These are phyloP conservation scores for Rhododendron ferrugineum DNA, from an alignment of 148 eudicot species.

Conservation along the genomic window DNA sequence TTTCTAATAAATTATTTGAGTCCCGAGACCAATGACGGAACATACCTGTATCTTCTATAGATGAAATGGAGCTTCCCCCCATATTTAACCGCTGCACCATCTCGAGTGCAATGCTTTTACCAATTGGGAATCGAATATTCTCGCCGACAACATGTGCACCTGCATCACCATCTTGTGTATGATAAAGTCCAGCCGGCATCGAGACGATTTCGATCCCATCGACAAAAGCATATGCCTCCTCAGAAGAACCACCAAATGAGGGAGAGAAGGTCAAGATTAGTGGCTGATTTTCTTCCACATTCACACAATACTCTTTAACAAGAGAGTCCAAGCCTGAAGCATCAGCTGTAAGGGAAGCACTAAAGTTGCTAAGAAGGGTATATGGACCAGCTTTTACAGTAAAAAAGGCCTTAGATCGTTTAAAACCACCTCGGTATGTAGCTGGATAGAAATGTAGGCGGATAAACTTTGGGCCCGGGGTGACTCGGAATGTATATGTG, in stretches of 20 bases:
- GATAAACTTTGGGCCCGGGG: too few species aligned
- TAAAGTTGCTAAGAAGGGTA: background rate
- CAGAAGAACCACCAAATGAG: background rate
- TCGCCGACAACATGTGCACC: too few species aligned
- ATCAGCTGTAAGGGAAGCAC: background rate
- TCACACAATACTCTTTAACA: slow-evolving; percentile 19
- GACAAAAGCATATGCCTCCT: slow-evolving; percentile 29
- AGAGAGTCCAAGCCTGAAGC: background rate
- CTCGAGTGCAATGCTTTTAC: slow-evolving; percentile 29
- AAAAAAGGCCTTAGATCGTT: too few species aligned
- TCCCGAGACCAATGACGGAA: slow-evolving; percentile 25
- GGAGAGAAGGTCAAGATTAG: slow-evolving; percentile 30
- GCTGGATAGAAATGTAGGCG: too few species aligned
- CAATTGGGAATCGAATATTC: too few species aligned
- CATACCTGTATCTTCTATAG: slow-evolving; percentile 15
- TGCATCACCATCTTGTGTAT: too few species aligned
- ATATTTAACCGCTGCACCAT: slow-evolving; percentile 23
- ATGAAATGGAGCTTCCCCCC: slow-evolving; percentile 15
- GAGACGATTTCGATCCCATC: slow-evolving; percentile 49
- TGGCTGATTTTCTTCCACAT: slow-evolving; percentile 9
- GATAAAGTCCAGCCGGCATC: slow-evolving; percentile 30
- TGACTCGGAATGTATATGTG: too few species aligned
- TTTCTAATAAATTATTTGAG: background rate
- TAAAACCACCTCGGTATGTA: too few species aligned
- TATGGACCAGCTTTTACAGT: too few species aligned